phyloP scores from a whole-genome alignment of 805 yeast species.

The Yarrowia hollandica region DNA sequence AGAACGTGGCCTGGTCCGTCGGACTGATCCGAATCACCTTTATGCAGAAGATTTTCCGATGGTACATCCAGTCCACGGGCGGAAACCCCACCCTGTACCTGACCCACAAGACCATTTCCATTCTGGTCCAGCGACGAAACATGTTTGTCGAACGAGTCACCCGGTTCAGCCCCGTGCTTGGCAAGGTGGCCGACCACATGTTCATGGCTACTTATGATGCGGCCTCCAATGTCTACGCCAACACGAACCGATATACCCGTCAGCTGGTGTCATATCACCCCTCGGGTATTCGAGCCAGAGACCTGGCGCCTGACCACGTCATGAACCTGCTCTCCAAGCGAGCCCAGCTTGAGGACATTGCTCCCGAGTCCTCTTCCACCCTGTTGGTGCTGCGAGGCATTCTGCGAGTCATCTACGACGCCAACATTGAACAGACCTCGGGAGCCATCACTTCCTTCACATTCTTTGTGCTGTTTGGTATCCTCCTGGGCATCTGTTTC shows the following conservation, averaged over 20 bases:
- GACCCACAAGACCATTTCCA: conserved; percentile 57
- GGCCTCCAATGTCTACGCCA: background rate
- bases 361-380: conserved; percentile 34
- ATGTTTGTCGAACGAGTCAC: conserved; percentile 6
- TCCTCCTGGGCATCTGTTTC: conserved; percentile 12
- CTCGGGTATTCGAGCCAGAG: conserved; percentile 13
- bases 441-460: conserved; percentile 86
- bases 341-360: conserved; percentile 16
- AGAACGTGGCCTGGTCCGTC: conserved; percentile 94
- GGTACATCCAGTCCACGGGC: conserved; percentile 96
- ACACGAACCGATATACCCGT: conserved; percentile 1
- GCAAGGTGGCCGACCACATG: conserved; percentile 16
- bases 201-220: conserved; percentile 5
- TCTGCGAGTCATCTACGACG: conserved; percentile 73
- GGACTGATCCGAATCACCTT: conserved; percentile 78
- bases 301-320: conserved; percentile 26
- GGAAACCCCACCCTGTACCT: conserved; percentile 75
- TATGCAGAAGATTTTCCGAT: conserved; percentile 80
- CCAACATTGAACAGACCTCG: conserved; percentile 78
- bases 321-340: conserved; percentile 23
- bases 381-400: conserved; percentile 82
- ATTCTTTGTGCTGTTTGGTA: conserved; percentile 47
- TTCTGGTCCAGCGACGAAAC: conserved; percentile 61
- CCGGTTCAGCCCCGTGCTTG: conserved; percentile 11
- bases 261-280: conserved; percentile 2